Conservation (phyloP, 352 stramenopile genomes). For the Pythium chondricola region DNA sequence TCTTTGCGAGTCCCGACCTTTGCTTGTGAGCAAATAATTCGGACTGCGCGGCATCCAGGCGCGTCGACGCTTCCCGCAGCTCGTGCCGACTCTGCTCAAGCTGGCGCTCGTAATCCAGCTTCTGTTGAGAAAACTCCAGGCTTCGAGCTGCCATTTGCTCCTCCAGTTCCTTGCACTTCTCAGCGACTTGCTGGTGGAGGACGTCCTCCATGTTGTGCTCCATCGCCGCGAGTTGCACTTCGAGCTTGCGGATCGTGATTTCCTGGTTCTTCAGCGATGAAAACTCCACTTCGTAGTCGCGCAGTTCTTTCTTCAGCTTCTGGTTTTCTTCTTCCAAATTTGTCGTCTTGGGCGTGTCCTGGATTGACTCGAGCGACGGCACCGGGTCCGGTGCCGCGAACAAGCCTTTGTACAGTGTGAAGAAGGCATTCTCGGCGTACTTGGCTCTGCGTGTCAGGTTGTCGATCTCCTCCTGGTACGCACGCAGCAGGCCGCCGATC, state of each 20-base stretch:
- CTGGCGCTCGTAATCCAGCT: slow-evolving; percentile 65
- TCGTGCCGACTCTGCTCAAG: slow-evolving; percentile 51
- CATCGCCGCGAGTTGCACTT: slow-evolving; percentile 83
- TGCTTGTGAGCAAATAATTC: slow-evolving; percentile 89
- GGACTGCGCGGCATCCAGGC: slow-evolving; percentile 87
- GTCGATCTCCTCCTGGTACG: slow-evolving; percentile 92
- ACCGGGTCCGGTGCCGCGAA: slow-evolving; percentile 84
- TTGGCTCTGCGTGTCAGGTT: slow-evolving; percentile 89
- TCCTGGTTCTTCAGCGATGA: slow-evolving; percentile 94
- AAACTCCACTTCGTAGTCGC: slow-evolving; percentile 94
- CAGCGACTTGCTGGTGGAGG: slow-evolving; percentile 52
- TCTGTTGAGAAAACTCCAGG: slow-evolving; percentile 77
- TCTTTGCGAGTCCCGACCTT: slow-evolving; percentile 49
- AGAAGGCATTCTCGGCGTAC: slow-evolving; percentile 87
- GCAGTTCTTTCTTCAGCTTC: slow-evolving; percentile 84
- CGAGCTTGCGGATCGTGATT: slow-evolving; percentile 95
- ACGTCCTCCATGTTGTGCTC: slow-evolving; percentile 62
- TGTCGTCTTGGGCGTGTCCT: slow-evolving; percentile 54
- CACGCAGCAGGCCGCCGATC: slow-evolving; percentile 62
- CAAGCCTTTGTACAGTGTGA: slow-evolving; percentile 81
- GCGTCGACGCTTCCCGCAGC: slow-evolving; percentile 55
- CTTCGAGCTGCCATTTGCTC: slow-evolving; percentile 56
- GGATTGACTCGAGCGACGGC: slow-evolving; percentile 48
- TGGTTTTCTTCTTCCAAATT: slow-evolving; percentile 90
- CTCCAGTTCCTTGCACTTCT: slow-evolving; percentile 60